Percentiles rank a stretch among this genome's conserved stretches.
phyloP scores from a whole-genome alignment of 2,329 filamentous ascomycete species.

The Phialocephala sp. region DNA sequence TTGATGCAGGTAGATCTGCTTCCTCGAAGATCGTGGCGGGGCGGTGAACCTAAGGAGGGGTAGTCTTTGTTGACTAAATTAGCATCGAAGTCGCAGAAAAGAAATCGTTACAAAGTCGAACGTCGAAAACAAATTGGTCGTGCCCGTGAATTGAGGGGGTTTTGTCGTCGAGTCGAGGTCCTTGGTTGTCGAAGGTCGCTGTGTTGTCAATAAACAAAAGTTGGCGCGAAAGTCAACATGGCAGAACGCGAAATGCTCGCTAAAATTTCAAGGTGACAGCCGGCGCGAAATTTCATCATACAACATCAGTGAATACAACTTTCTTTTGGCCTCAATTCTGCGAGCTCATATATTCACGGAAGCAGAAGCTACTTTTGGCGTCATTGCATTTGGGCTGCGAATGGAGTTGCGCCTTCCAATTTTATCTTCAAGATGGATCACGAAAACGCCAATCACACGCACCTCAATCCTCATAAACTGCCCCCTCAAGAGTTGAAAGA shows the following conservation, averaged over 20 bases:
- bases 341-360: not conserved
- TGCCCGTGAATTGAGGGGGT: conserved; percentile 20
- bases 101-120: conserved; percentile 16
- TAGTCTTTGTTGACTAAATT: conserved; percentile 33
- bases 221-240: conserved; percentile 29
- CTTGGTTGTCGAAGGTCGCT: conserved; percentile 25
- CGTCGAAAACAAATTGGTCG: conserved; percentile 10
- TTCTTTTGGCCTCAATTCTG: conserved; percentile 6
- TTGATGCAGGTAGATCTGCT: conserved; percentile 39
- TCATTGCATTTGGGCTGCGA: not conserved
- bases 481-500: conserved; percentile 73
- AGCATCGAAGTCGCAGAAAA: conserved; percentile 32
- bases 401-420: not conserved
- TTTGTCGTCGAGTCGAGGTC: conserved; percentile 26
- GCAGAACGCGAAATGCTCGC: conserved; percentile 24
- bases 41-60: conserved; percentile 41
- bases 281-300: not conserved
- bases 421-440: not conserved
- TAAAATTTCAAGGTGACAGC: conserved; percentile 15
- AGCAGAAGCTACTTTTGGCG: not conserved
- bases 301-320: not conserved
- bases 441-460: not conserved
- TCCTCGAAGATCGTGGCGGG: conserved; percentile 36
- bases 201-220: conserved; percentile 32
- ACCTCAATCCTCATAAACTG: conserved; percentile 76